Evolutionary conservation across 1,139 yeast species (phyloP).

Genomic region (Tardiomyces digboiensis): DNA sequence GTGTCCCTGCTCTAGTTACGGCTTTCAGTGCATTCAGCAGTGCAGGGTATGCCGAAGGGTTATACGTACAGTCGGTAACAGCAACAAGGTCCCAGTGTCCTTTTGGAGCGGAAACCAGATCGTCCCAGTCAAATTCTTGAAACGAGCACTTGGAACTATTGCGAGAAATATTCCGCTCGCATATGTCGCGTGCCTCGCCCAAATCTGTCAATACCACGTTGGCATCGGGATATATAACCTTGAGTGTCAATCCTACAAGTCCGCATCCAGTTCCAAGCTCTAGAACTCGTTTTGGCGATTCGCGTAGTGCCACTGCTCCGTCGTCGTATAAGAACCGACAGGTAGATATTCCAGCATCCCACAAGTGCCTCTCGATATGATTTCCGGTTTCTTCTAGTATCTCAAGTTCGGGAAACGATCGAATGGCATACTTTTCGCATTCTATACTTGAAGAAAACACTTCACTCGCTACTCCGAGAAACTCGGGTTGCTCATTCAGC

Average conservation of each 20-base stretch:
- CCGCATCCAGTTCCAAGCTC: constrained; percentile 25
- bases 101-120: neutral
- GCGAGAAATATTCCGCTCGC: constrained; percentile 13
- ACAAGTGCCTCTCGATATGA: constrained; percentile 19
- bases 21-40: constrained; percentile 7
- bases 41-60: constrained; percentile 9
- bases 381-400: constrained; percentile 19
- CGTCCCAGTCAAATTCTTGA: constrained; percentile 8
- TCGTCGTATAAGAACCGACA: constrained; percentile 4
- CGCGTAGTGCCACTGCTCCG: neutral
- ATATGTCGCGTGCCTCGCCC: constrained; percentile 18
- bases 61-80: constrained; percentile 12
- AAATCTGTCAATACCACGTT: constrained; percentile 18
- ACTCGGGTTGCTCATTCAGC: constrained; percentile 1
- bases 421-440: constrained; percentile 1
- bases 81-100: constrained; percentile 9
- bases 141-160: constrained; percentile 6
- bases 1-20: constrained; percentile 1
- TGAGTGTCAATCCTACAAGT: constrained; percentile 17
- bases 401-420: constrained; percentile 1
- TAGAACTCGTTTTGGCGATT: constrained; percentile 9
- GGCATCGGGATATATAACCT: constrained; percentile 10
- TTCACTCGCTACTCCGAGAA: neutral
- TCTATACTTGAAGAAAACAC: no score
- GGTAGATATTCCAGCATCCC: constrained; percentile 18